Base-by-base conservation (phyloP, 192 early-diverging fungal species). In the Entomortierella lignicola region DNA sequence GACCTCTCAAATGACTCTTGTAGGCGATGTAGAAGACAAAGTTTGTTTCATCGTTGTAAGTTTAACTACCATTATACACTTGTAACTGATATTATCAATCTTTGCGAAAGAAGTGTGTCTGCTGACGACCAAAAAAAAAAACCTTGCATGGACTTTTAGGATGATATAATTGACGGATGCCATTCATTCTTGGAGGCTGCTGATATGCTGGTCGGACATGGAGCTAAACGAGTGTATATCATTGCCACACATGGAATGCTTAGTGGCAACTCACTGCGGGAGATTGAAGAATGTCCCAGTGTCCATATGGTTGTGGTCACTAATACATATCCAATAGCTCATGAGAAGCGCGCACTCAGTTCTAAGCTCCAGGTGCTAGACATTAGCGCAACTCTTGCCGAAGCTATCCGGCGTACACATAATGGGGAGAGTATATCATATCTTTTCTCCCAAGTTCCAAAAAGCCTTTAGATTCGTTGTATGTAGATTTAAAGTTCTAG, bases 191-290 rank as follows among this genome's bases (percentile, higher is more conserved):
- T 97, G 71, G 93, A 96, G 63, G 93, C 97, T 18, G 94, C 96
- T 56, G 92, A 95, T 67, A 94, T 94, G 68, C 83, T 99, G 70
- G 91, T 95, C 68, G 88, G 87, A 51, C 94, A 96, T 72, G 79
- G 82, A 60, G 94, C 92, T 4, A 90, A 90, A 63, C 84, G 83
- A 21, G 95, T 99, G 17, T 92, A 94, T 69, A 91, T 97, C 56
- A 91, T 99, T 62, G 96, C 95, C 0, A 96, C 95, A 4, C 98
- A 99, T 68, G 98, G 96, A 25, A 92, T 99, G 60, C 85, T 99
- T 48, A 96, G 94, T 61, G 94, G 91, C 30, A 91, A 95, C 71
- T 92, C 95, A 27, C 80, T 98, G 50, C 87, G 87, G 26, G 89
- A 96, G 68, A 94, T 99, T 75, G 89, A 96, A 70, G 87, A 89